Conservation (phyloP, 768 basidiomycete species). For the Boletus vermiculosoides region DNA sequence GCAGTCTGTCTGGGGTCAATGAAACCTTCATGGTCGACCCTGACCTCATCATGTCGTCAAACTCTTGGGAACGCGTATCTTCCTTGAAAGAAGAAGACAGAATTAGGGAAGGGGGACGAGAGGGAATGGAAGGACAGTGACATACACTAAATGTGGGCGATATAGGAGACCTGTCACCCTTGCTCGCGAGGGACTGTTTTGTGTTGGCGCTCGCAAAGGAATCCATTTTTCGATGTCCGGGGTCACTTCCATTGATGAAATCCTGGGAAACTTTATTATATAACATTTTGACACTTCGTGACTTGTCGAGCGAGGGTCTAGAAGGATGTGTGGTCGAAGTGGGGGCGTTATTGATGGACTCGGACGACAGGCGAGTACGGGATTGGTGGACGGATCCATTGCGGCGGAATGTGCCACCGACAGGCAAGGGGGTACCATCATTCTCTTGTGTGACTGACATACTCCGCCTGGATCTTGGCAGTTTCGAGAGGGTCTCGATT, state of each 20-base stretch:
- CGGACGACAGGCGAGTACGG: slow-evolving; percentile 38
- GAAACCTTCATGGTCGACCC: slow-evolving; percentile 93
- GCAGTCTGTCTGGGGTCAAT: slow-evolving; percentile 89
- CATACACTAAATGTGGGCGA: slow-evolving; percentile 36
- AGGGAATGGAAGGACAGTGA: slow-evolving; percentile 7
- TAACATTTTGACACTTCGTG: slow-evolving; percentile 60
- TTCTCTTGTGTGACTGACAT: slow-evolving; percentile 67
- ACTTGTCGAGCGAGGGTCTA: slow-evolving; percentile 65
- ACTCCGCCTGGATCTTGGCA: slow-evolving; percentile 58
- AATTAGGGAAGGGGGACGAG: neutral
- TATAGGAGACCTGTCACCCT: slow-evolving; percentile 34
- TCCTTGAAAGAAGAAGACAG: slow-evolving; percentile 40
- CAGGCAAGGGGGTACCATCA: slow-evolving; percentile 45
- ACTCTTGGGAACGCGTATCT: slow-evolving; percentile 66
- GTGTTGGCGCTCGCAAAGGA: slow-evolving; percentile 53
- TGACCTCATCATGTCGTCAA: slow-evolving; percentile 90
- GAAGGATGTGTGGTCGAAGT: slow-evolving; percentile 23
- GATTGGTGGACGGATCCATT: slow-evolving; percentile 24
- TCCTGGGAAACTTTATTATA: slow-evolving; percentile 42
- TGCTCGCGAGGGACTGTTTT: slow-evolving; percentile 37
- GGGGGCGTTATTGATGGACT: slow-evolving; percentile 33
- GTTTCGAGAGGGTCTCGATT: slow-evolving; percentile 66
- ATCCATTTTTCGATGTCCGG: slow-evolving; percentile 53
- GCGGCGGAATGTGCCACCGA: slow-evolving; percentile 19
- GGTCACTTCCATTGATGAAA: slow-evolving; percentile 41